Evolutionary conservation across 148 eudicot genomes (phyloP), one percentile per base, ranked within the genome.

Genomic region (Rhododendron molle): DNA sequence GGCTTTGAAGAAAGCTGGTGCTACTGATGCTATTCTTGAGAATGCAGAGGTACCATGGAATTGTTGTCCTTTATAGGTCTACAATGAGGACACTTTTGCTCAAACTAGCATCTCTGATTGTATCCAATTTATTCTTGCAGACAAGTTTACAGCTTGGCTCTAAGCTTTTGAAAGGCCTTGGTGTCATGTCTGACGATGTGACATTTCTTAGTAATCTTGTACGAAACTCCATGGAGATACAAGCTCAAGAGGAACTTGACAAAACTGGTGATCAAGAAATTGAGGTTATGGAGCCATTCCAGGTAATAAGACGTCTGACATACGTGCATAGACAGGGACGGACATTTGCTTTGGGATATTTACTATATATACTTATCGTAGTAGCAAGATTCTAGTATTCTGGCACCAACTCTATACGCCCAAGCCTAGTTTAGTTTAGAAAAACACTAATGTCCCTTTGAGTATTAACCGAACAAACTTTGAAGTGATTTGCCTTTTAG

Each of bases 81-180:
- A 67, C 20, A 80, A 50, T 71, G 52, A 67, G 83, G 30, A 10
- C 0, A 36, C 54, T 69, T 36, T 65, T 80, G 76, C 47, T 49
- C 23, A 12, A 46, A 2, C 23, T 23, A 14, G 56, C 44, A 74
- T 21, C 78, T 85, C 82, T 91, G 83, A 85, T 38, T 50, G 4
- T 54, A 18, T 78, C 78, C n/a, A 34, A 32, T 34, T 67, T 62
- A 52, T 79, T 76, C 85, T 62, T 90, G 85, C 93, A 97, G 98
- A 95, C 99, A 54, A 94, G 99, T 89, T 93, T 97, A 86, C 99
- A 97, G 90, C 97, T 97, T 52, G 99, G 99, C 67, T 95, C 98
- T 38, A 93, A 92, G 94, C 98, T 97, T 86, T 89, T 97, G 83
- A 94, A 93, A 88, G 98, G 99, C 85, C 89, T 97, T 26, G 99